These are phyloP conservation scores for Rhizopus sp. DNA, from an alignment of 371 early-diverging fungal species.

Conservation along the genomic window DNA sequence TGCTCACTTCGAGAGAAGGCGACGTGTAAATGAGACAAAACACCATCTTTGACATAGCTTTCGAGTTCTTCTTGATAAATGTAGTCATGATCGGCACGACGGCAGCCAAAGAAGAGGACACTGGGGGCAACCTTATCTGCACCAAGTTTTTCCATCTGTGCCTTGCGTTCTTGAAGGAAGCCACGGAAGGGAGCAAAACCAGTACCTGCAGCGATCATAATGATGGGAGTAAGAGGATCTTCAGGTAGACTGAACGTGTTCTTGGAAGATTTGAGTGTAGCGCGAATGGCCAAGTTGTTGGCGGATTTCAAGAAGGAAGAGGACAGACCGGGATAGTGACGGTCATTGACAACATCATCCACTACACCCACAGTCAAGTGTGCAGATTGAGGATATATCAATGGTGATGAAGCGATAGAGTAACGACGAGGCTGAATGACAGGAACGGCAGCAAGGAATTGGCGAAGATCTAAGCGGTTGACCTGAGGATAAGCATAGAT, in stretches of 20 bases:
- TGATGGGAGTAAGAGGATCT: conserved; percentile 42
- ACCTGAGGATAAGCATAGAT: conserved; percentile 47
- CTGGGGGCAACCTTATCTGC: conserved; percentile 23
- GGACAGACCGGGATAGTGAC: conserved; percentile 45
- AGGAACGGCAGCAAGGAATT: conserved; percentile 47
- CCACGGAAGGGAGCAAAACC: conserved; percentile 93
- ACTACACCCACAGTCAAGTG: conserved; percentile 48
- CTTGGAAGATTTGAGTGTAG: conserved; percentile 45
- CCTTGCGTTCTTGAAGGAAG: conserved; percentile 59
- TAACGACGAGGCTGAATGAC: conserved; percentile 59
- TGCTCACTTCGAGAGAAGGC: conserved; percentile 69
- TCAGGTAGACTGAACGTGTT: conserved; percentile 41
- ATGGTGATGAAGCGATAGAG: conserved; percentile 56
- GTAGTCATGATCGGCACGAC: conserved; percentile 71
- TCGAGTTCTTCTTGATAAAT: conserved; percentile 72
- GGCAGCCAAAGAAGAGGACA: conserved; percentile 82
- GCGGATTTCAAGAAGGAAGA: conserved; percentile 36
- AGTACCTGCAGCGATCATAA: conserved; percentile 72
- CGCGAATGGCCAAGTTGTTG: conserved; percentile 21
- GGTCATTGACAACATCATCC: conserved; percentile 40
- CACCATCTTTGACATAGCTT: conserved; percentile 42
- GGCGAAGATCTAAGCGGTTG: conserved; percentile 43
- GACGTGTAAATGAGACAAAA: conserved; percentile 56
- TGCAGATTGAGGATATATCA: conserved; percentile 26
- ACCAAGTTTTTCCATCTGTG: conserved; percentile 24